These are phyloP conservation scores for Pisolithus tinctorius DNA, from an alignment of 768 basidiomycete species.

Conservation along the genomic window DNA sequence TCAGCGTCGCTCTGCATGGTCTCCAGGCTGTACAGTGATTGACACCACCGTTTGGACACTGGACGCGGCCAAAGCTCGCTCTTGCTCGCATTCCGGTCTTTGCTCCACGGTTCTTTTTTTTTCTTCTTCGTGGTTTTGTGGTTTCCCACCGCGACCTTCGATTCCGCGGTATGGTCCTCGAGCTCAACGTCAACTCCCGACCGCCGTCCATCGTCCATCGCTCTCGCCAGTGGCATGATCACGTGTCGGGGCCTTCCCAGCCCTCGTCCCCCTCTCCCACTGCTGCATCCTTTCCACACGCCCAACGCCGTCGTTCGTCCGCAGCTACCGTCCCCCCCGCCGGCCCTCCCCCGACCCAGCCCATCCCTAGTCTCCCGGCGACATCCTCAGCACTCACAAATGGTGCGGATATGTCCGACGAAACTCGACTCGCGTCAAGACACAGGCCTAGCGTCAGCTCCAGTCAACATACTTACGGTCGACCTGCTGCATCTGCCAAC, in stretches of 20 bases:
- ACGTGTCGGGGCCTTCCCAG: slow-evolving; percentile 11
- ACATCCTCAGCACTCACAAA: slow-evolving; percentile 14
- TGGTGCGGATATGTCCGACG: slow-evolving; percentile 22
- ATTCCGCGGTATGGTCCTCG: slow-evolving; percentile 21
- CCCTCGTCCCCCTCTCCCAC: slow-evolving; percentile 29
- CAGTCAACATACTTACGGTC: slow-evolving; percentile 23
- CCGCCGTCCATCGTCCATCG: slow-evolving; percentile 23
- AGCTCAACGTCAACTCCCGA: slow-evolving; percentile 21
- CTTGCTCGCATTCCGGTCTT: neutral
- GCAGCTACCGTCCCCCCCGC: slow-evolving; percentile 58
- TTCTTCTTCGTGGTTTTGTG: too few relatives aligned
- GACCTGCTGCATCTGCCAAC: slow-evolving; percentile 40
- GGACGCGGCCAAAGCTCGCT: too few relatives aligned
- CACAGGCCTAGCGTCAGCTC: slow-evolving; percentile 32
- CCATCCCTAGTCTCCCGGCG: slow-evolving; percentile 62
- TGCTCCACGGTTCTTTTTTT: neutral
- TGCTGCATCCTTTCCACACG: slow-evolving; percentile 23
- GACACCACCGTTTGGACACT: too few relatives aligned
- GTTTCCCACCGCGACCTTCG: neutral
- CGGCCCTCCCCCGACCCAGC: slow-evolving; percentile 65
- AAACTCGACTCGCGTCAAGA: slow-evolving; percentile 22
- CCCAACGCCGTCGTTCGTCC: slow-evolving; percentile 62
- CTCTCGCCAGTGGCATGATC: slow-evolving; percentile 30
- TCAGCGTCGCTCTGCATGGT: too few relatives aligned
- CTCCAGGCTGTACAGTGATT: too few relatives aligned